Evolutionary conservation across 768 basidiomycete species (phyloP).

Genomic region (Lactarius psammicola): DNA sequence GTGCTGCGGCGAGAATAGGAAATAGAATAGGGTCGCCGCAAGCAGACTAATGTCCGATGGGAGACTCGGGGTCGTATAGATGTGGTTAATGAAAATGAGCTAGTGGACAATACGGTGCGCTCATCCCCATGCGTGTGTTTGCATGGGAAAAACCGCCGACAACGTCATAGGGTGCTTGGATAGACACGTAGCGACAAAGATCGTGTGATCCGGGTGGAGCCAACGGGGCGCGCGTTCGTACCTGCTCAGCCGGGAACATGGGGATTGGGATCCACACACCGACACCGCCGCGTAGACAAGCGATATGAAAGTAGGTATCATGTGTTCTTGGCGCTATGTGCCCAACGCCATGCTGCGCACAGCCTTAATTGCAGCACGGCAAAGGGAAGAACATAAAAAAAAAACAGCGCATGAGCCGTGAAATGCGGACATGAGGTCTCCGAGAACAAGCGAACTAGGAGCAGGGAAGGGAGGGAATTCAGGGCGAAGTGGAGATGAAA

Average conservation of each 20-base stretch:
- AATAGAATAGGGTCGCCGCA: background rate
- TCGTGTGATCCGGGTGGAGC: conserved; percentile 12
- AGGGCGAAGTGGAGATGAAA: conserved; percentile 2
- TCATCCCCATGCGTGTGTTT: background rate
- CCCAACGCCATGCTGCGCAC: background rate
- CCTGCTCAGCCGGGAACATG: conserved; percentile 4
- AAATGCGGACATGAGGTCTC: background rate
- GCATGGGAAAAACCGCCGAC: background rate
- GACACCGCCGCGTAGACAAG: conserved; percentile 1
- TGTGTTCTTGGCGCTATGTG: background rate
- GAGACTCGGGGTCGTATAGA: background rate
- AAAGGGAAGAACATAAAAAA: background rate
- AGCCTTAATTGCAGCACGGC: background rate
- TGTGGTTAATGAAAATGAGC: background rate
- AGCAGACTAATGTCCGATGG: background rate
- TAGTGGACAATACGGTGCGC: background rate
- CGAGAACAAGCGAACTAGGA: background rate
- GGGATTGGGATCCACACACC: background rate
- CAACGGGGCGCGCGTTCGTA: conserved; percentile 5
- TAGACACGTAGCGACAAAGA: background rate
- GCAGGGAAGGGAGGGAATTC: background rate
- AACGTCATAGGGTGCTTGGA: conserved; percentile 7
- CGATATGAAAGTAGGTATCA: conserved; percentile 3
- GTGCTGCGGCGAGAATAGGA: background rate
- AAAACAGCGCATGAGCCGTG: background rate